Evolutionary conservation across 2,329 filamentous ascomycete species (phyloP).

Genomic region (Apiospora arundinis): DNA sequence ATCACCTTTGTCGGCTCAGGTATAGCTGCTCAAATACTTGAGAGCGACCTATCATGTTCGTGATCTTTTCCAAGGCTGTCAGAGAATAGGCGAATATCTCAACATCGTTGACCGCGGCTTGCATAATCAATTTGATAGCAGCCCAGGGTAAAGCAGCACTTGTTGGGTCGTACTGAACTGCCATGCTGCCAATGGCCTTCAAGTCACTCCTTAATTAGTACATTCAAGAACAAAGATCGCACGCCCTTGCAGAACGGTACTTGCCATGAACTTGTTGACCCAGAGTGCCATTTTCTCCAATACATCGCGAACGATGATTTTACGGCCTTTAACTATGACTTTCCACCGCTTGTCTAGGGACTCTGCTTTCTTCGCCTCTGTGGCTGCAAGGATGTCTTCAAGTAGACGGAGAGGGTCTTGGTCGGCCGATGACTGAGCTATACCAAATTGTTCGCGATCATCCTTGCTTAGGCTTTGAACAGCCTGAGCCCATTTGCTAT

Average conservation of each 20-base stretch:
- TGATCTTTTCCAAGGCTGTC: neutral
- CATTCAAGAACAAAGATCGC: too few relatives aligned
- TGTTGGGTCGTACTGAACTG: neutral
- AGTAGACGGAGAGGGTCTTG: too few relatives aligned
- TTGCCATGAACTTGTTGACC: neutral
- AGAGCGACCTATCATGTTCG: neutral
- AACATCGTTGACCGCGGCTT: neutral
- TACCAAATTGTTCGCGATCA: neutral
- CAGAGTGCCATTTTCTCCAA: too few relatives aligned
- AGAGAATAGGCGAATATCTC: neutral
- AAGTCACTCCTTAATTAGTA: too few relatives aligned
- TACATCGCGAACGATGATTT: too few relatives aligned
- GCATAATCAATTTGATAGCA: neutral
- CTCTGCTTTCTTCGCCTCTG: neutral
- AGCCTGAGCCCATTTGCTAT: neutral
- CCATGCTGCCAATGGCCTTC: neutral
- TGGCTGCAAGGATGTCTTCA: neutral
- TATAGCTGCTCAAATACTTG: neutral
- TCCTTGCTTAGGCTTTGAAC: neutral
- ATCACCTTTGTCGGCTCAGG: neutral
- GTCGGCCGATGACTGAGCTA: neutral
- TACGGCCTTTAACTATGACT: neutral
- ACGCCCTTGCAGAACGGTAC: too few relatives aligned
- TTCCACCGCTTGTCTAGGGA: neutral
- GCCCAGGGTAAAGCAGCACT: neutral